Evolutionary conservation across 176 grass and related monocot genomes (phyloP).

Genomic region (Oryza officinalis): DNA sequence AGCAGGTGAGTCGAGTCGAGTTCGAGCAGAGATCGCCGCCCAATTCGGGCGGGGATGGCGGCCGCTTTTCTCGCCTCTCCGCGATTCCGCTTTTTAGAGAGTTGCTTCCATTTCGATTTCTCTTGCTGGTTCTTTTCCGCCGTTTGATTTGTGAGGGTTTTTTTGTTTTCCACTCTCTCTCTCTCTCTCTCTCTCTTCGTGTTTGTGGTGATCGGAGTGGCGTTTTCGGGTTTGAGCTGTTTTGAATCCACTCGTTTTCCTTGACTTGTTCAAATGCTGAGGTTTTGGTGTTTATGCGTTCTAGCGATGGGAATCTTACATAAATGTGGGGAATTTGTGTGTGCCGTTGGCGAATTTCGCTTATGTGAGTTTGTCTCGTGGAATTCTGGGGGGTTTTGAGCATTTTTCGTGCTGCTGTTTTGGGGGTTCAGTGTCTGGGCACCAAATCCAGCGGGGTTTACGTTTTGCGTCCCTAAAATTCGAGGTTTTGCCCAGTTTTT

Average conservation of each 20-base stretch:
- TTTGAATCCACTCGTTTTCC: not conserved
- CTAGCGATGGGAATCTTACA: not conserved
- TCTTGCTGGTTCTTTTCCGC: not conserved
- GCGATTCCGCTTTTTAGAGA: not conserved
- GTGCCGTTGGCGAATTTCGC: not conserved
- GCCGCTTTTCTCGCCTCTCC: not conserved
- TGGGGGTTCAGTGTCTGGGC: not conserved
- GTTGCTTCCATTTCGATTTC: not conserved
- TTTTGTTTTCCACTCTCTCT: not conserved
- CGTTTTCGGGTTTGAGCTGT: not conserved
- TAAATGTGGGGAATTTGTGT: not conserved
- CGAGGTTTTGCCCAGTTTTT: not conserved
- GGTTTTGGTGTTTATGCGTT: not conserved
- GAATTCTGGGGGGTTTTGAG: not conserved
- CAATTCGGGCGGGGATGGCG: not conserved
- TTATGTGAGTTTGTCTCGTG: not conserved
- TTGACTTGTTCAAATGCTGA: not conserved
- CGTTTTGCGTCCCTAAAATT: not conserved
- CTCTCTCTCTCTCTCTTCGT: not conserved
- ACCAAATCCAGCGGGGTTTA: not conserved
- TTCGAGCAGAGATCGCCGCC: not conserved
- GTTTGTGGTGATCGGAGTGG: not conserved
- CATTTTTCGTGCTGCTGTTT: not conserved
- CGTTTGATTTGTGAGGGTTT: not conserved
- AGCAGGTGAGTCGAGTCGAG: constrained; percentile 57